These are phyloP conservation scores for Polyporus arcularius DNA, from an alignment of 768 basidiomycete genomes.

Conservation along the genomic window DNA sequence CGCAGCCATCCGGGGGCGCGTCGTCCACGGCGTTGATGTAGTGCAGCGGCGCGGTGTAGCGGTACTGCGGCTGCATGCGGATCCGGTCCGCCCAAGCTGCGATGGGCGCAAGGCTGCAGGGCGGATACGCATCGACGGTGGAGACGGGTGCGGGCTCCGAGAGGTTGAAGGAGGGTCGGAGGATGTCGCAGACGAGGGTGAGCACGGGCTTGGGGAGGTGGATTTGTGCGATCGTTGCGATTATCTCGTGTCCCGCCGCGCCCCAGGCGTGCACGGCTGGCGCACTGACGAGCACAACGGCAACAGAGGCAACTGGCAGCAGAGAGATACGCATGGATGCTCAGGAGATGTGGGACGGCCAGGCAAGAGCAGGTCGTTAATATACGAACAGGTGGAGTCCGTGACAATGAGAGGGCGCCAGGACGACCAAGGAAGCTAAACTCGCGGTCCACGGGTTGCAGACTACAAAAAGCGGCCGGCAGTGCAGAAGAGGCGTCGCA, in stretches of 20 bases:
- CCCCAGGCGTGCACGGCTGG: slow-evolving; percentile 39
- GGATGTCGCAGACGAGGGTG: slow-evolving; percentile 67
- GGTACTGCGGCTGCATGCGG: slow-evolving; percentile 48
- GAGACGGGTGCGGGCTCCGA: not conserved
- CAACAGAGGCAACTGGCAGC: slow-evolving; percentile 5
- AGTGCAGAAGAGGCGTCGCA: not conserved
- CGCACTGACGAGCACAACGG: slow-evolving; percentile 18
- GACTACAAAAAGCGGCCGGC: not conserved
- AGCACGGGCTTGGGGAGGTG: slow-evolving; percentile 77
- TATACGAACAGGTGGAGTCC: not conserved
- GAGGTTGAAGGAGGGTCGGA: slow-evolving; percentile 42
- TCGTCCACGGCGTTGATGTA: slow-evolving; percentile 77
- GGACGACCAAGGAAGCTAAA: slow-evolving; percentile 1
- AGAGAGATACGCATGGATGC: slow-evolving; percentile 20
- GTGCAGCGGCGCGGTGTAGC: slow-evolving; percentile 74
- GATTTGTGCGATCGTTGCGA: slow-evolving; percentile 93
- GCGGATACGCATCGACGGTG: slow-evolving; percentile 35
- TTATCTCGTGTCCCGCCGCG: slow-evolving; percentile 79
- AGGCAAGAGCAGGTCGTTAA: not conserved
- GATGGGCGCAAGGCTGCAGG: slow-evolving; percentile 81
- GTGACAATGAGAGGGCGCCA: slow-evolving; percentile 1
- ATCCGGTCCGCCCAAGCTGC: slow-evolving; percentile 88
- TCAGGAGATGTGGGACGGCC: not conserved
- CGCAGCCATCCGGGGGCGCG: slow-evolving; percentile 73
- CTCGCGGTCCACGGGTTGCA: not conserved